Evolutionary conservation across 1,284 basidiomycete genomes (phyloP).

Genomic region (Coniferiporia sulphurascens): DNA sequence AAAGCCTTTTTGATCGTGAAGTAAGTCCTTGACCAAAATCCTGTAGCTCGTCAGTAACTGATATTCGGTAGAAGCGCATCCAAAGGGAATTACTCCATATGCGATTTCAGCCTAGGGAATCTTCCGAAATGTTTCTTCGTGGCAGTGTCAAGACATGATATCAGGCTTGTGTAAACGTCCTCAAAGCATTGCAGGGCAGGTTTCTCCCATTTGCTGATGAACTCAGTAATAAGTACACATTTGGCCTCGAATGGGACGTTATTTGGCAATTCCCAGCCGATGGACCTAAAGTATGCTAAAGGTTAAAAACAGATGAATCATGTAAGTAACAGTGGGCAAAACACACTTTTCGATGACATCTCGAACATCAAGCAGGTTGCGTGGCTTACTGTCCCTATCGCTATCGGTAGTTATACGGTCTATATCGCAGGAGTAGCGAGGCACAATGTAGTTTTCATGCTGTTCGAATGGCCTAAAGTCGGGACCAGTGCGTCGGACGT

Average conservation of each 20-base stretch:
- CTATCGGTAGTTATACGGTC: not conserved
- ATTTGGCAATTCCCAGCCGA: slow-evolving; percentile 47
- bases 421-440: not conserved
- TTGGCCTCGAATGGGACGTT: slow-evolving; percentile 49
- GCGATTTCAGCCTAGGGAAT: slow-evolving; percentile 27
- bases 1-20: not conserved
- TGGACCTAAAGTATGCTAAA: slow-evolving; percentile 31
- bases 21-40: not conserved
- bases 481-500: slow-evolving; percentile 18
- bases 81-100: slow-evolving; percentile 27
- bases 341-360: slow-evolving; percentile 3
- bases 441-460: not conserved
- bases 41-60: not conserved
- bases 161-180: slow-evolving; percentile 27
- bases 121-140: slow-evolving; percentile 31
- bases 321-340: not conserved
- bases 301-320: not conserved
- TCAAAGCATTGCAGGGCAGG: slow-evolving; percentile 39
- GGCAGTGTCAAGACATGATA: slow-evolving; percentile 20
- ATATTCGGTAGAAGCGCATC: not conserved
- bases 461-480: slow-evolving; percentile 18
- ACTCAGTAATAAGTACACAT: slow-evolving; percentile 35
- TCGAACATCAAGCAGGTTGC: slow-evolving; percentile 4
- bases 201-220: slow-evolving; percentile 35
- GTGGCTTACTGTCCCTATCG: not conserved